These are phyloP conservation scores for Thraustotheca clavata DNA, from an alignment of 352 stramenopile genomes.

Conservation along the genomic window DNA sequence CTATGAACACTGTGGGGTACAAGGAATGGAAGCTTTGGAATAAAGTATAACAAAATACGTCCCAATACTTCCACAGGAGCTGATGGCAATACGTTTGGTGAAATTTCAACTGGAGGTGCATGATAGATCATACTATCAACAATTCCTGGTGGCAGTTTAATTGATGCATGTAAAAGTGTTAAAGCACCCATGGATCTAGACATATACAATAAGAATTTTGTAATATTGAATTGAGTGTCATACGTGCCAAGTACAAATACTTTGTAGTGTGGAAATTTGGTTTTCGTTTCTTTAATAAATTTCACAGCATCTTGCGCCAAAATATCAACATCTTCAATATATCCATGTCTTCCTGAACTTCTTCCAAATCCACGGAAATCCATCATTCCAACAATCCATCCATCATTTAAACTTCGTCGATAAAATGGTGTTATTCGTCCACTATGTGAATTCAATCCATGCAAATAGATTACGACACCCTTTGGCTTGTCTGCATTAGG, in stretches of 20 bases:
- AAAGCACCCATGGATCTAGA: slow-evolving; percentile 59
- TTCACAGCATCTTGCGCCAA: slow-evolving; percentile 62
- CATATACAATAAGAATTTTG: too few relatives aligned
- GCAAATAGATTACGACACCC: slow-evolving; percentile 60
- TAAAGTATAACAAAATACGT: slow-evolving; percentile 41
- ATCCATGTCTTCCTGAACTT: slow-evolving; percentile 65
- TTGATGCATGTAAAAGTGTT: slow-evolving; percentile 47
- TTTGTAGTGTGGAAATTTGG: slow-evolving; percentile 53
- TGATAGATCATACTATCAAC: slow-evolving; percentile 64
- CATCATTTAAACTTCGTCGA: slow-evolving; percentile 45
- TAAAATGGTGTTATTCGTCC: slow-evolving; percentile 70
- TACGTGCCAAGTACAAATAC: slow-evolving; percentile 66
- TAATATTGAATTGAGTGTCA: slow-evolving; percentile 13
- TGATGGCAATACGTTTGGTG: slow-evolving; percentile 42
- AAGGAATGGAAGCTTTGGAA: slow-evolving; percentile 56
- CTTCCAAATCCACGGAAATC: slow-evolving; percentile 71
- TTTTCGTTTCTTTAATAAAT: slow-evolving; percentile 44
- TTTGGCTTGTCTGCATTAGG: slow-evolving; percentile 10
- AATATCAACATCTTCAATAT: slow-evolving; percentile 50
- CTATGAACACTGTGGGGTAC: slow-evolving; percentile 49
- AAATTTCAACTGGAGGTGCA: slow-evolving; percentile 61
- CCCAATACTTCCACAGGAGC: slow-evolving; percentile 36
- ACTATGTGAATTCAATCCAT: slow-evolving; percentile 74
- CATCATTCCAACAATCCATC: slow-evolving; percentile 54
- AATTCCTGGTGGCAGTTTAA: slow-evolving; percentile 35